Evolutionary conservation across 2,329 filamentous ascomycete species (phyloP).

Genomic region (Penicillium sp.): DNA sequence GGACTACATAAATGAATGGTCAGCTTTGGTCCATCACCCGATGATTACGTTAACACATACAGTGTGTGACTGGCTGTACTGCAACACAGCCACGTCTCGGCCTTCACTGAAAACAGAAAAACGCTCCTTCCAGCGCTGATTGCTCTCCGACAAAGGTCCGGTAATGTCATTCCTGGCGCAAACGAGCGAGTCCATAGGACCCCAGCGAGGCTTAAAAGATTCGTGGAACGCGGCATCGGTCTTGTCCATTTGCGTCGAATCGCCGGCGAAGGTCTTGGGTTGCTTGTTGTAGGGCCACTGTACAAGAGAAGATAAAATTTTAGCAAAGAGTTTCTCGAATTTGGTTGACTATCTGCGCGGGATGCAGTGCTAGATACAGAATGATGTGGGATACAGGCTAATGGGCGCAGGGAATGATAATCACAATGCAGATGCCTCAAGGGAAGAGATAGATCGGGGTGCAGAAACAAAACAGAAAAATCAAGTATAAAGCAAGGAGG

Average conservation of each 20-base stretch:
- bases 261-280: constrained; percentile 67
- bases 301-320: constrained; percentile 39
- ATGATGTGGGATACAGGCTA: constrained; percentile 13
- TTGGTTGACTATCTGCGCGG: constrained; percentile 36
- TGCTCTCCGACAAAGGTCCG: constrained; percentile 24
- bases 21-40: constrained; percentile 21
- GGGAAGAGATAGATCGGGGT: constrained; percentile 36
- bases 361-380: constrained; percentile 27
- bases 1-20: not conserved
- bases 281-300: constrained; percentile 89
- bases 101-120: constrained; percentile 48
- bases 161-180: constrained; percentile 56
- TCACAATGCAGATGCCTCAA: not conserved
- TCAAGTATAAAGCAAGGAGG: constrained; percentile 36
- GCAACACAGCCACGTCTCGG: constrained; percentile 37
- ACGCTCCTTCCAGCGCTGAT: constrained; percentile 57
- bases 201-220: constrained; percentile 79
- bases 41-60: constrained; percentile 20
- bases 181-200: constrained; percentile 71
- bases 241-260: constrained; percentile 64
- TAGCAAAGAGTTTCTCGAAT: constrained; percentile 47
- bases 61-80: constrained; percentile 28
- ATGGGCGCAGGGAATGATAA: not conserved
- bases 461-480: constrained; percentile 23
- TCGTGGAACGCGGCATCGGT: constrained; percentile 70